These are phyloP conservation scores for Curvularia eragrostidis DNA, from an alignment of 2,329 filamentous ascomycete species.

Conservation along the genomic window DNA sequence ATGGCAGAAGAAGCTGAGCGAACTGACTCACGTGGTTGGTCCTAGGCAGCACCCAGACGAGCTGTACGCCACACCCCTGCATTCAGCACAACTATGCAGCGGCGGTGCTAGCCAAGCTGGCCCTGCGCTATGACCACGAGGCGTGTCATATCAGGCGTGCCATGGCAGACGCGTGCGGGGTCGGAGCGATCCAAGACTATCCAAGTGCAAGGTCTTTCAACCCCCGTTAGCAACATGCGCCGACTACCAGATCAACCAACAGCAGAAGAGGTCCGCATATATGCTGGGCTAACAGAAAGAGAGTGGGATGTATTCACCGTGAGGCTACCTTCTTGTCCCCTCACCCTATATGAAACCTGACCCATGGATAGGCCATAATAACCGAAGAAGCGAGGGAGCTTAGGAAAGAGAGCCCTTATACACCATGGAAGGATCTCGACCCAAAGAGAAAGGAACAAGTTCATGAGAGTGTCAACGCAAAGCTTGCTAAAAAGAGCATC, in stretches of 20 bases:
- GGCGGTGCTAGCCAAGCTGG: background rate
- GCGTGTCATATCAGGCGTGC: background rate
- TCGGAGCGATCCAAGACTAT: background rate
- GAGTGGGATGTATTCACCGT: slow-evolving; percentile 3
- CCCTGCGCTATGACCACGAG: background rate
- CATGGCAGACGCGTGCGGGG: background rate
- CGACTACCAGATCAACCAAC: slow-evolving; percentile 1
- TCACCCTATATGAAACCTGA: background rate
- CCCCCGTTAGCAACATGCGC: background rate
- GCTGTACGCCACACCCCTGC: background rate
- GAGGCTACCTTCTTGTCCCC: background rate
- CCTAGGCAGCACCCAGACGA: background rate
- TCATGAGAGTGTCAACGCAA: background rate
- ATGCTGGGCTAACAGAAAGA: background rate
- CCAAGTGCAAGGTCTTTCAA: background rate
- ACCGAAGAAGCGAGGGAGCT: background rate
- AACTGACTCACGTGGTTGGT: slow-evolving; percentile 2
- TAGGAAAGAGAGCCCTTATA: background rate
- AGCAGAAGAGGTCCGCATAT: background rate
- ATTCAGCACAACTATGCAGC: background rate
- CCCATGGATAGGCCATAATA: background rate
- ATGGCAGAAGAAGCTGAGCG: slow-evolving; percentile 4
- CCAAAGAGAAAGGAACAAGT: background rate
- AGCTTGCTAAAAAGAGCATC: background rate
- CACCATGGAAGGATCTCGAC: background rate